These are phyloP conservation scores for Candolleomyces efflorescens DNA, from an alignment of 768 basidiomycete species.

Conservation along the genomic window DNA sequence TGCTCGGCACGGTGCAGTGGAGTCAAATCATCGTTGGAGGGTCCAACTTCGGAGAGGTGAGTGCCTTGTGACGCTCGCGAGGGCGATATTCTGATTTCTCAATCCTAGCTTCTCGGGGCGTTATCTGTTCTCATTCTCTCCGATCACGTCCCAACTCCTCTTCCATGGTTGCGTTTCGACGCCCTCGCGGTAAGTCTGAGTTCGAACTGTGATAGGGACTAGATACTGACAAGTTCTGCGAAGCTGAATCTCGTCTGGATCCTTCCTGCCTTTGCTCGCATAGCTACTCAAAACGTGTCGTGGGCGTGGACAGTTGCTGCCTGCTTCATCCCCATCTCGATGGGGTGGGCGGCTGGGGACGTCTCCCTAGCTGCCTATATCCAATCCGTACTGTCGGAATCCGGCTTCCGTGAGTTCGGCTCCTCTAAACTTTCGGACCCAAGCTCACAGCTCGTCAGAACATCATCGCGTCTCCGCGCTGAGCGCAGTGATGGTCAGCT, in stretches of 20 bases:
- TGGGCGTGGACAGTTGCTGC: constrained; percentile 30
- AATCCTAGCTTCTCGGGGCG: constrained; percentile 23
- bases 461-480: constrained; percentile 23
- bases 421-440: background rate
- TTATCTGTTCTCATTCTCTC: constrained; percentile 24
- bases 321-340: constrained; percentile 28
- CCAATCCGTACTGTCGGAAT: constrained; percentile 23
- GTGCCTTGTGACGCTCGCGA: background rate
- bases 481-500: constrained; percentile 23
- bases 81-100: background rate
- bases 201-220: background rate
- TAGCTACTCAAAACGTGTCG: constrained; percentile 15
- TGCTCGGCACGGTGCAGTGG: constrained; percentile 24
- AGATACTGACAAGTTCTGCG: background rate
- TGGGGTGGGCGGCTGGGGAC: constrained; percentile 33
- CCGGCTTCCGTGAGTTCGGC: constrained; percentile 19
- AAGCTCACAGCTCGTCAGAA: constrained; percentile 12
- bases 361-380: constrained; percentile 33
- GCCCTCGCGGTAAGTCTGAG: constrained; percentile 17
- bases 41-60: constrained; percentile 29
- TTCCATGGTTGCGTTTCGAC: constrained; percentile 29
- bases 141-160: constrained; percentile 24
- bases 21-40: constrained; percentile 31
- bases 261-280: constrained; percentile 20
- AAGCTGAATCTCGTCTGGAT: constrained; percentile 29